Conservation (phyloP, 2,329 filamentous ascomycete genomes). For the Trichoderma atroviride region DNA sequence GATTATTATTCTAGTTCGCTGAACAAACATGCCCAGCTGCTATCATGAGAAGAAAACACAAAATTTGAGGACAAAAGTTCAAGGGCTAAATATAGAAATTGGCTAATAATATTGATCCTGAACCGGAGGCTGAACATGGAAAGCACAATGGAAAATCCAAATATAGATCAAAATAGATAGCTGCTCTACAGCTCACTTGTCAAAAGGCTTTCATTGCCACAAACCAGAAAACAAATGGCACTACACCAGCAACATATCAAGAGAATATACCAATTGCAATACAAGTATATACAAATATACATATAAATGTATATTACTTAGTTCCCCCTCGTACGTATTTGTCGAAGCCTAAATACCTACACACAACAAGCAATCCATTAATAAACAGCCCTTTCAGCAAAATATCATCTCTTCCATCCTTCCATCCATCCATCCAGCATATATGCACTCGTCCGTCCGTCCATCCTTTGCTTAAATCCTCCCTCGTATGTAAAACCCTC, state of each 20-base stretch:
- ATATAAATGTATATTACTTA: background rate
- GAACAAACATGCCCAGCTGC: background rate
- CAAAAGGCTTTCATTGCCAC: background rate
- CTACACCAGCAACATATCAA: background rate
- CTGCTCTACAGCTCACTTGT: background rate
- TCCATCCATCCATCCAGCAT: background rate
- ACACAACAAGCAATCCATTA: background rate
- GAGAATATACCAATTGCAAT: background rate
- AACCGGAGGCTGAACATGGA: no score
- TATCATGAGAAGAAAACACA: background rate
- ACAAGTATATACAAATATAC: background rate
- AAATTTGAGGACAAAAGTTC: background rate
- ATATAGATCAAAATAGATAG: background rate
- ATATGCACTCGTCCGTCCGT: background rate
- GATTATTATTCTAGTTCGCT: background rate
- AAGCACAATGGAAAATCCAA: background rate
- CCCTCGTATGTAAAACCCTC: background rate
- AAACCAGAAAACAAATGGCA: background rate
- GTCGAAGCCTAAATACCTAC: background rate
- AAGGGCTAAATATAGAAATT: background rate
- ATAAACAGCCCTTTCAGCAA: background rate
- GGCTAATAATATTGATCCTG: no score
- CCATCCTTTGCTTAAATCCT: background rate
- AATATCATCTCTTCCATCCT: background rate
- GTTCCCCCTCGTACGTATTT: background rate